phyloP scores from a whole-genome alignment of 768 basidiomycete species.

The Paxillus involutus region DNA sequence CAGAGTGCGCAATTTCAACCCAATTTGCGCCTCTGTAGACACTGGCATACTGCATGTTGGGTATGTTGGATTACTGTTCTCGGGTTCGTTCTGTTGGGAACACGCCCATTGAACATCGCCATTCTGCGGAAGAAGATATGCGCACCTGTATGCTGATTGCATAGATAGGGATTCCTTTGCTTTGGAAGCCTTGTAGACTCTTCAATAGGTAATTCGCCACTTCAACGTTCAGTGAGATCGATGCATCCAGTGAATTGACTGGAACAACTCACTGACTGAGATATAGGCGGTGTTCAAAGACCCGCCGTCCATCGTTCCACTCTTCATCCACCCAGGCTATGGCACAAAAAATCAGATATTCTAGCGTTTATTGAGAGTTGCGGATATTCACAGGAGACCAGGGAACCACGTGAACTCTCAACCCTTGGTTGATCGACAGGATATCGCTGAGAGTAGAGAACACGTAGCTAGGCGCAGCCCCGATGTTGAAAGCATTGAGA shows the following conservation, averaged over 20 bases:
- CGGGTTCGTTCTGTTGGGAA: conserved; percentile 48
- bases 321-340: conserved; percentile 83
- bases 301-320: conserved; percentile 67
- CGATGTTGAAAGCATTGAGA: conserved; percentile 56
- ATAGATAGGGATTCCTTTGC: conserved; percentile 57
- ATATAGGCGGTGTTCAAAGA: conserved; percentile 51
- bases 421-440: conserved; percentile 47
- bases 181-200: conserved; percentile 65
- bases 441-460: conserved; percentile 69
- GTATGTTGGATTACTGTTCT: conserved; percentile 62
- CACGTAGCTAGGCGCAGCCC: conserved; percentile 57
- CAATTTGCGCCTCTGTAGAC: conserved; percentile 58
- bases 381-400: conserved; percentile 67
- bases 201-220: conserved; percentile 76
- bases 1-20: conserved; percentile 50
- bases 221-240: conserved; percentile 25
- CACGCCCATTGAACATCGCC: not conserved
- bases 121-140: not conserved
- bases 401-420: conserved; percentile 60
- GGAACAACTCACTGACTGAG: conserved; percentile 42
- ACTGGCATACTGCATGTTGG: conserved; percentile 61
- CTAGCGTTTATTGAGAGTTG: no score
- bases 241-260: not conserved
- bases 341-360: not conserved
- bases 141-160: conserved; percentile 58